Conservation (phyloP, 495 filamentous ascomycete genomes). For the Glutinoglossum americanum region DNA sequence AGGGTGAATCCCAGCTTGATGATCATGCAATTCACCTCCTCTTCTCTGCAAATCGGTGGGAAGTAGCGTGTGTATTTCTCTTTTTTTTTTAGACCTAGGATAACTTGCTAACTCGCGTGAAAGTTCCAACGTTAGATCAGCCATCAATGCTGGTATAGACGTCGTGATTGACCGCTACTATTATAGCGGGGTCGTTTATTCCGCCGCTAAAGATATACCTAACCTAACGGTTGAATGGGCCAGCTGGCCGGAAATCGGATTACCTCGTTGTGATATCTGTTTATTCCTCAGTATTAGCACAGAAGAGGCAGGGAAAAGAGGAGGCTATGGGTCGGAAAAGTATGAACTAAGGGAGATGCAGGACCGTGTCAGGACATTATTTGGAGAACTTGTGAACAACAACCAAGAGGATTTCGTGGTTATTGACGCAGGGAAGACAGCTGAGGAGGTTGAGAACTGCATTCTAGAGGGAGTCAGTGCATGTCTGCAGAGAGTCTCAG, state of each 20-base stretch:
- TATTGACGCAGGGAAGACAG: background rate
- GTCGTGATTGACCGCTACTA: conserved; percentile 86
- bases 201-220: conserved; percentile 69
- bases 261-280: conserved; percentile 73
- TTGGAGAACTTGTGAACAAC: conserved; percentile 28
- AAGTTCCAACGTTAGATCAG: conserved; percentile 30
- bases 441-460: background rate
- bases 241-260: conserved; percentile 57
- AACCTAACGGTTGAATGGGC: conserved; percentile 53
- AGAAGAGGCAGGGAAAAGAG: conserved; percentile 47
- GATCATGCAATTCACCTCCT: conserved; percentile 89
- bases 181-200: conserved; percentile 82
- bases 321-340: conserved; percentile 69
- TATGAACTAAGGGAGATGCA: conserved; percentile 83
- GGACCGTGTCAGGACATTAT: conserved; percentile 51
- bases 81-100: background rate
- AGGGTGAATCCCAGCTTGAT: conserved; percentile 48
- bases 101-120: background rate
- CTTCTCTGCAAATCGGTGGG: conserved; percentile 94
- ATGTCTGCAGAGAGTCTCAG: background rate
- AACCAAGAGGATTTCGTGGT: conserved; percentile 1
- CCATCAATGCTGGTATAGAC: conserved; percentile 41
- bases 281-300: conserved; percentile 66
- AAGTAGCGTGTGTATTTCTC: conserved; percentile 32
- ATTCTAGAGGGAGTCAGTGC: background rate